phyloP scores from a whole-genome alignment of 2,329 filamentous ascomycete species.

The Colletotrichum eleusines region DNA sequence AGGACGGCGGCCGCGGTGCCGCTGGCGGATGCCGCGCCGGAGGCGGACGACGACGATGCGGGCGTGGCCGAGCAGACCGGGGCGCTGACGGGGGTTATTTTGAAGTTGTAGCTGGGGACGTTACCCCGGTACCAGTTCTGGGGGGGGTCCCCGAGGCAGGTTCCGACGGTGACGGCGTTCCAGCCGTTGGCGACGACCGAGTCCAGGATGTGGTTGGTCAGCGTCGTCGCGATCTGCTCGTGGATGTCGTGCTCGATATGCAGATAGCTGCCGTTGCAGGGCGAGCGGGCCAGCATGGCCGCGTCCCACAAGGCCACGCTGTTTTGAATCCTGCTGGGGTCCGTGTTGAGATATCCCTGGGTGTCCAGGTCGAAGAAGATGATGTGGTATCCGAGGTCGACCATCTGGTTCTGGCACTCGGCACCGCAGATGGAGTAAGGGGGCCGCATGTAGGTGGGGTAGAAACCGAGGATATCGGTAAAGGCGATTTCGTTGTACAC shows the following conservation, averaged over 20 bases:
- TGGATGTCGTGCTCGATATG: slow-evolving; percentile 59
- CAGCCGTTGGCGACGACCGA: slow-evolving; percentile 45
- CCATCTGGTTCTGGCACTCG: slow-evolving; percentile 39
- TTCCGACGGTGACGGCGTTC: slow-evolving; percentile 57
- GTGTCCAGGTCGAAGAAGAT: slow-evolving; percentile 46
- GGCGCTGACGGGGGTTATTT: slow-evolving; percentile 23
- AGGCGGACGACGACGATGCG: neutral
- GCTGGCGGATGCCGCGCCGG: slow-evolving; percentile 15
- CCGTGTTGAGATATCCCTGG: slow-evolving; percentile 45
- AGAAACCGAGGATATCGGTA: slow-evolving; percentile 56
- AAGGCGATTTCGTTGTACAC: slow-evolving; percentile 60
- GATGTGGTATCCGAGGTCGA: slow-evolving; percentile 31
- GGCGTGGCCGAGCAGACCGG: slow-evolving; percentile 24
- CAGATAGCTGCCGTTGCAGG: slow-evolving; percentile 44
- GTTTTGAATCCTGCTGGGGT: slow-evolving; percentile 44
- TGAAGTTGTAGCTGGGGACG: slow-evolving; percentile 45
- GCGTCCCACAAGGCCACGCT: slow-evolving; percentile 52
- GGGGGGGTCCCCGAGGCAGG: slow-evolving; percentile 58
- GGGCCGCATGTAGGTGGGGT: slow-evolving; percentile 60
- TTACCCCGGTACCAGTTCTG: slow-evolving; percentile 59
- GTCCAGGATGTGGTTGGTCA: slow-evolving; percentile 51
- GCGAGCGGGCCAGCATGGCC: slow-evolving; percentile 47
- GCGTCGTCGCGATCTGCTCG: slow-evolving; percentile 56
- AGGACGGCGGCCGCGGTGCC: too few species aligned
- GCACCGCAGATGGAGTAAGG: slow-evolving; percentile 41